Percentiles rank a stretch among this genome's conserved stretches.
phyloP scores from a whole-genome alignment of 192 early-diverging fungal genomes.

The Coemansia erecta region DNA sequence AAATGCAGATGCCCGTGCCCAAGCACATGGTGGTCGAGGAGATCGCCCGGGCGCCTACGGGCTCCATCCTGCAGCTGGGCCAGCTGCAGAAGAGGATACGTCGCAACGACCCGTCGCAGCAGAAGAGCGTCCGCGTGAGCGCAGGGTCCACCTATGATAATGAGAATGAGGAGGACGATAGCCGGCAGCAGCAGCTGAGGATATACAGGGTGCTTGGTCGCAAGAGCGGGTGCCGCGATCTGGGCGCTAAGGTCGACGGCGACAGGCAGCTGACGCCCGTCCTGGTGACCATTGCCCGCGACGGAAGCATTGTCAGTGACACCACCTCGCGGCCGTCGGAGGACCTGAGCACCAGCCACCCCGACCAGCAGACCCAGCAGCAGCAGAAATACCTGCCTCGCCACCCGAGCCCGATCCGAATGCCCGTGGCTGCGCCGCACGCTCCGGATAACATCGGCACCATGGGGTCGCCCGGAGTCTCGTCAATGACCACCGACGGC shows the following conservation, averaged over 20 bases:
- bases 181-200: conserved; percentile 1
- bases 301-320: conserved; percentile 40
- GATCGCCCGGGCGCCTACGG: conserved; percentile 1
- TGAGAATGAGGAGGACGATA: too few relatives aligned
- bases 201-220: conserved; percentile 15
- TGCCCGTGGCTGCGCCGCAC: background rate
- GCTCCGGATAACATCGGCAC: background rate
- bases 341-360: conserved; percentile 7
- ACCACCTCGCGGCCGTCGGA: conserved; percentile 13
- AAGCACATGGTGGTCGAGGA: conserved; percentile 4
- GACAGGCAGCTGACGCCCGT: conserved; percentile 19
- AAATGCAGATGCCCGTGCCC: conserved; percentile 1
- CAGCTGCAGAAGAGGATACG: background rate
- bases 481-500: background rate
- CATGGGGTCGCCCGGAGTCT: background rate
- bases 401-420: too few relatives aligned
- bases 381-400: background rate
- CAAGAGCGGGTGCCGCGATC: background rate
- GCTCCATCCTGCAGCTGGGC: conserved; percentile 2
- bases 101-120: background rate
- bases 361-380: background rate
- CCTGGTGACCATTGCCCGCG: conserved; percentile 33
- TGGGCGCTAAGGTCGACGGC: background rate
- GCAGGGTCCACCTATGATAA: conserved; percentile 17
- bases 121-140: background rate